A percentile compares a stretch with the other conserved stretches of the same genome.
These are phyloP conservation scores for Pythium insidiosum DNA, from an alignment of 352 stramenopile genomes.

Conservation along the genomic window DNA sequence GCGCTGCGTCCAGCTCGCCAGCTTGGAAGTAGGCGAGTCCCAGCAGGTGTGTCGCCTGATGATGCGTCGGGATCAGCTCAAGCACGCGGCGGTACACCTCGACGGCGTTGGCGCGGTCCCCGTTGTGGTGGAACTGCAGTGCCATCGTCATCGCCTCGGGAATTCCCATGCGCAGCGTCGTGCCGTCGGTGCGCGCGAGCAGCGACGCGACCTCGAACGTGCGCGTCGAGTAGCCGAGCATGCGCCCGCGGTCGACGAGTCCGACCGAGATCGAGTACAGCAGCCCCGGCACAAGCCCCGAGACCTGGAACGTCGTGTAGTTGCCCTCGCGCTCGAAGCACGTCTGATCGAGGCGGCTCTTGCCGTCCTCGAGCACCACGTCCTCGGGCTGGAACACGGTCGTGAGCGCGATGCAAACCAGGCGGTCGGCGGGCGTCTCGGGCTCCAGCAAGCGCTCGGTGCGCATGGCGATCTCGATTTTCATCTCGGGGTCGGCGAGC, in stretches of 20 bases:
- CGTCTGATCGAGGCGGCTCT: constrained; percentile 28
- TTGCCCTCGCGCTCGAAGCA: constrained; percentile 53
- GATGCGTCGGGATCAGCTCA: constrained; percentile 34
- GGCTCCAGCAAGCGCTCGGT: constrained; percentile 19
- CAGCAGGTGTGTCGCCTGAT: constrained; percentile 36
- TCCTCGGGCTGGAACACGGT: constrained; percentile 30
- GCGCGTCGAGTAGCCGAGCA: constrained; percentile 55
- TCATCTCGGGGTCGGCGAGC: constrained; percentile 29
- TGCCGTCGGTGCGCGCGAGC: constrained; percentile 9
- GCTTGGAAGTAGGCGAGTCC: constrained; percentile 41
- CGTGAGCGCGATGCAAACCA: constrained; percentile 54
- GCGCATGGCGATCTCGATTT: constrained; percentile 46
- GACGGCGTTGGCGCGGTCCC: constrained; percentile 17
- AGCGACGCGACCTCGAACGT: constrained; percentile 55
- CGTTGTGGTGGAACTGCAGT: constrained; percentile 24
- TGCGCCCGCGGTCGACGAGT: constrained; percentile 33
- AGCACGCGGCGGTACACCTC: constrained; percentile 50
- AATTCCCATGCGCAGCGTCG: constrained; percentile 27
- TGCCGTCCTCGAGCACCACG: constrained; percentile 20
- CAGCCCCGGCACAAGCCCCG: constrained; percentile 41
- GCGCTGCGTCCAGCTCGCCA: constrained; percentile 17
- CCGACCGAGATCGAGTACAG: constrained; percentile 45
- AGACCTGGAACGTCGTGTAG: constrained; percentile 44
- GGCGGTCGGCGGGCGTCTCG: constrained; percentile 18
- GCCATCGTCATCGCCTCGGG: constrained; percentile 31